Evolutionary conservation across 2,329 filamentous ascomycete species (phyloP).

Genomic region (Pseudopithomyces chartarum): DNA sequence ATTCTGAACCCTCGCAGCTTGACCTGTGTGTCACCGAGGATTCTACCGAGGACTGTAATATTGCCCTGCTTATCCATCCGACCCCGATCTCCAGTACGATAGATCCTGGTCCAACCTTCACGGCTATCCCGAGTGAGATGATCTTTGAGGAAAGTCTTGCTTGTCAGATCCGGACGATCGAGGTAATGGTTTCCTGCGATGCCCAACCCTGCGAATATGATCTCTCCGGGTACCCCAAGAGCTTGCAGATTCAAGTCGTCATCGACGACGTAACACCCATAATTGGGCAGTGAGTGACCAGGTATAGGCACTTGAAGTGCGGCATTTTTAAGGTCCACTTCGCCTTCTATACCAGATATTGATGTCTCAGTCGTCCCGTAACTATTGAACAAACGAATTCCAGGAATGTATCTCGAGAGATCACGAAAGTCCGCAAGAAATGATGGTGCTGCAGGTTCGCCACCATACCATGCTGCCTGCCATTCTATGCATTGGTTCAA

Average conservation of each 20-base stretch:
- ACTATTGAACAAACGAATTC: slow-evolving; percentile 12
- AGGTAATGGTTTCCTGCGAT: slow-evolving; percentile 21
- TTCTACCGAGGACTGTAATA: slow-evolving; percentile 30
- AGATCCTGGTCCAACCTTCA: slow-evolving; percentile 33
- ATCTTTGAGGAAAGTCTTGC: neutral
- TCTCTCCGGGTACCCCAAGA: slow-evolving; percentile 50
- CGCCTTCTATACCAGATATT: neutral
- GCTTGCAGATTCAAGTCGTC: slow-evolving; percentile 44
- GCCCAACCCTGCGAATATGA: slow-evolving; percentile 48
- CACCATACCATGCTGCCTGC: slow-evolving; percentile 35
- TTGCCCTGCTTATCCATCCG: slow-evolving; percentile 41
- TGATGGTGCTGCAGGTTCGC: slow-evolving; percentile 13
- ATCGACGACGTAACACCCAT: slow-evolving; percentile 47
- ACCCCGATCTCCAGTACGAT: slow-evolving; percentile 49
- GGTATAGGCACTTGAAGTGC: slow-evolving; percentile 19
- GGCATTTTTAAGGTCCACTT: neutral
- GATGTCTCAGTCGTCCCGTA: slow-evolving; percentile 29
- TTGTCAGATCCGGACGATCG: neutral
- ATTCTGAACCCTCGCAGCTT: slow-evolving; percentile 46
- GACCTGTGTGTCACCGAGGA: slow-evolving; percentile 21
- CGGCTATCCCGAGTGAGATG: neutral
- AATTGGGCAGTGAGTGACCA: slow-evolving; percentile 11
- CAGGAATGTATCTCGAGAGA: neutral
- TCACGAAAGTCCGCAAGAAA: slow-evolving; percentile 6
- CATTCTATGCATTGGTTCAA: slow-evolving; percentile 28